Evolutionary conservation across 2,329 filamentous ascomycete species (phyloP), one percentile per base, ranked within the genome.

Genomic region (Alternaria triticina): DNA sequence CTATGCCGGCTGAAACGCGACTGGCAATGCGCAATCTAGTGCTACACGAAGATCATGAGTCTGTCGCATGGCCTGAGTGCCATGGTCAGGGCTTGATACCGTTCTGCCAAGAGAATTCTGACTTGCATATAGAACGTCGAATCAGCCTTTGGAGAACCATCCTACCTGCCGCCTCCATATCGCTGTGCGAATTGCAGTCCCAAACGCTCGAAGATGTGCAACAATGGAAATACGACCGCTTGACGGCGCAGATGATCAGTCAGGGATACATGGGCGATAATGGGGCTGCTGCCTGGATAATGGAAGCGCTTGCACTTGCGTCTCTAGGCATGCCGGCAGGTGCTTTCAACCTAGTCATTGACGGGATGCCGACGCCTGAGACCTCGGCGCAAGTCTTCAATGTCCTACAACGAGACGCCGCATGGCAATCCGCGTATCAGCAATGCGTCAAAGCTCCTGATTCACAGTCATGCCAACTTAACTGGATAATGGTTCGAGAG

Each of bases 71-170:
- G 8, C 51, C 60, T 5, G 50, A 59, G 12, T 54, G 49, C 12
- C 63, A 68, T 44, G 63, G 13, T n/a, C 50, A 44, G 23, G 66
- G 60, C 5, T 40, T 68, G 3, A 61, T 68, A 11, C 20, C 51
- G 11, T 66, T 57, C 30, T 59, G 57, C 28, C 23, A 28, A 30
- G 47, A 58, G 11, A 68, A 68, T 15, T 30, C 28, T 15, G n/a
- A 23, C 2, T 54, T 68, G 5, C 57, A 46, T 8, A 25, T 66
- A 2, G 47, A 59, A 25, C 51, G 59, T 8, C 23, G 17, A 6
- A 59, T 59, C 5, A 56, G 49, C 11, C 43, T 62, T 7, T 61
- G 52, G 58, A 56, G 47, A 11, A 23, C 33, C 1, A 33, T 43
- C 15, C 30, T 54, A 20, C 45, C 9, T 47, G 17, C 23, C 5